Conservation (phyloP, 441 rosid genomes). For the Omphalea diandra region DNA sequence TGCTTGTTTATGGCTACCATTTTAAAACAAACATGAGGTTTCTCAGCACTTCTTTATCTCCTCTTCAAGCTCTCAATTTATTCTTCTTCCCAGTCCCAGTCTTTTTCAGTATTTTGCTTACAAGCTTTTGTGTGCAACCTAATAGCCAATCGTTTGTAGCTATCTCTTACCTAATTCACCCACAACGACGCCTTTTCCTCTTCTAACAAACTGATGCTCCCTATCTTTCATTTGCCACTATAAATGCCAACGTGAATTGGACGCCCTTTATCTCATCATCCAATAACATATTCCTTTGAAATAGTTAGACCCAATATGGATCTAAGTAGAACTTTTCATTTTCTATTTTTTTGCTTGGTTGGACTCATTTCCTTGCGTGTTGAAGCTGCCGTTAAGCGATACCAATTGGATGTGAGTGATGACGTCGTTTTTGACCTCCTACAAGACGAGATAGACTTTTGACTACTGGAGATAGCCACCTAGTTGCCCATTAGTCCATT, state of each 20-base stretch:
- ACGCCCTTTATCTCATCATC: neutral
- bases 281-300: neutral
- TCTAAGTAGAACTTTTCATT: neutral
- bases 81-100: conserved; percentile 2
- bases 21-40: neutral
- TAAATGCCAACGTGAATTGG: conserved; percentile 2
- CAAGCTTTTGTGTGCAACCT: conserved; percentile 31
- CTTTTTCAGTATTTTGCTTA: conserved; percentile 27
- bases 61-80: conserved; percentile 15
- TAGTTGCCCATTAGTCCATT: too few species aligned
- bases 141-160: too few species aligned
- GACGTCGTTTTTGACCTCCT: too few species aligned
- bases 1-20: neutral
- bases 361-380: conserved; percentile 21
- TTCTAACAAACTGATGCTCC: conserved; percentile 23
- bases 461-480: too few species aligned
- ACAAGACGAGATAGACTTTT: too few species aligned
- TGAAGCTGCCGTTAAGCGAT: conserved; percentile 29
- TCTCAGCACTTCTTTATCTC: conserved; percentile 12
- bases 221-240: neutral
- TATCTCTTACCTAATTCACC: conserved; percentile 29
- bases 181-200: conserved; percentile 17
- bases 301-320: conserved; percentile 14
- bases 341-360: conserved; percentile 21
- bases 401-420: conserved; percentile 38